Conservation (phyloP, 2,329 filamentous ascomycete genomes). For the Gnomoniopsis smithogilvyi region DNA sequence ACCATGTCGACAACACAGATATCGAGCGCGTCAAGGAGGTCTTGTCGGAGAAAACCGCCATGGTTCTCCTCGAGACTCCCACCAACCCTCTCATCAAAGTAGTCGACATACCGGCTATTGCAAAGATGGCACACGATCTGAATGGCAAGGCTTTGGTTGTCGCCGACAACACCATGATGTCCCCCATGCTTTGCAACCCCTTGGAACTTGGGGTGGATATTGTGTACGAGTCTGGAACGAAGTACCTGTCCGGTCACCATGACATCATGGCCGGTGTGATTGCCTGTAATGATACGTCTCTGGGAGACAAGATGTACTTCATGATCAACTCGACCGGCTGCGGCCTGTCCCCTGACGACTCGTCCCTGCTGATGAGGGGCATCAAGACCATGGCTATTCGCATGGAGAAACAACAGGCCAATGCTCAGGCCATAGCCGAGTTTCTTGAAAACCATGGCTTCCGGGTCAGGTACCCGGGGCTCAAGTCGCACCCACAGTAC, state of each 20-base stretch:
- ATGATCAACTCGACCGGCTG: slow-evolving; percentile 96
- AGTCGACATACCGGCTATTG: slow-evolving; percentile 82
- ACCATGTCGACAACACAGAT: slow-evolving; percentile 92
- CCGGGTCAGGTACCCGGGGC: slow-evolving; percentile 89
- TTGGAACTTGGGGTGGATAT: slow-evolving; percentile 93
- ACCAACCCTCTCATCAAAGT: slow-evolving; percentile 99
- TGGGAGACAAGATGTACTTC: slow-evolving; percentile 92
- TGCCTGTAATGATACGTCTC: slow-evolving; percentile 75
- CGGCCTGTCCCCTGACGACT: slow-evolving; percentile 91
- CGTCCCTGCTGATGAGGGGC: slow-evolving; percentile 90
- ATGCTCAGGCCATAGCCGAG: slow-evolving; percentile 84
- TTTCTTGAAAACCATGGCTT: slow-evolving; percentile 92
- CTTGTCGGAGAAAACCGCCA: slow-evolving; percentile 77
- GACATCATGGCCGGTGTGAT: slow-evolving; percentile 99
- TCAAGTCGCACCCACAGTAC: slow-evolving; percentile 95
- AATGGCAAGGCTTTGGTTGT: slow-evolving; percentile 80
- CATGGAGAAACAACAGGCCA: slow-evolving; percentile 97
- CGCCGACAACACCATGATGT: slow-evolving; percentile 99
- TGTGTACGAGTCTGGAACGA: slow-evolving; percentile 96
- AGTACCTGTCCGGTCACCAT: slow-evolving; percentile 96
- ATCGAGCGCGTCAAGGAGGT: slow-evolving; percentile 66
- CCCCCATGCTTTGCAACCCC: slow-evolving; percentile 88
- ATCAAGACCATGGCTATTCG: slow-evolving; percentile 96
- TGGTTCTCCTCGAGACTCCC: slow-evolving; percentile 94
- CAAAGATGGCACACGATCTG: slow-evolving; percentile 69